Evolutionary conservation across 2,329 filamentous ascomycete genomes (phyloP).

Genomic region (Alternaria angustiovoidea): DNA sequence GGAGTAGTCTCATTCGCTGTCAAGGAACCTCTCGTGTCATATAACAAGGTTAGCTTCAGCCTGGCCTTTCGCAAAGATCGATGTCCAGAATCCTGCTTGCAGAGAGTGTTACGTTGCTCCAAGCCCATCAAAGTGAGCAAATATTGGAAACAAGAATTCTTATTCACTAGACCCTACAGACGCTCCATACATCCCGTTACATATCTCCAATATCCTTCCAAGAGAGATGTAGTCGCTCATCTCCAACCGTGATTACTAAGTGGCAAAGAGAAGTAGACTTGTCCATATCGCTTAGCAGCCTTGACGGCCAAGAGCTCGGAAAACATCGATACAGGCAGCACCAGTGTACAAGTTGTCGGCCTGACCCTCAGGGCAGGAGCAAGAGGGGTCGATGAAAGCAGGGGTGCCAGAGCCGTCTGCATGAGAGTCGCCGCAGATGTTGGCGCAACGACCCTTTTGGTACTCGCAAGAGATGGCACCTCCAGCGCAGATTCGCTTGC

Average conservation of each 20-base stretch:
- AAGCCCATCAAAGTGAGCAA: no score
- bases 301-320: background rate
- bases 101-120: no score
- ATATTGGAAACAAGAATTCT: background rate
- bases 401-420: background rate
- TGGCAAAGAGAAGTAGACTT: conserved; percentile 13
- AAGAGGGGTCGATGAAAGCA: no score
- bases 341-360: background rate
- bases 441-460: background rate
- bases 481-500: background rate
- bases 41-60: no score
- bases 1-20: no score
- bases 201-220: no score
- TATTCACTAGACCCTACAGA: background rate
- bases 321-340: background rate
- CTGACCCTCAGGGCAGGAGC: no score
- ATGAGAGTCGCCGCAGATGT: background rate
- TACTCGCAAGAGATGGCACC: background rate
- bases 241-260: background rate
- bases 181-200: background rate
- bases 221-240: no score
- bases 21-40: no score
- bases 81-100: no score
- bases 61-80: no score
- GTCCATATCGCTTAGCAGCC: background rate